Evolutionary conservation across 345 rosid genomes (phyloP), one percentile per base, ranked within the genome.

Genomic region (Lepidium aucheri): DNA sequence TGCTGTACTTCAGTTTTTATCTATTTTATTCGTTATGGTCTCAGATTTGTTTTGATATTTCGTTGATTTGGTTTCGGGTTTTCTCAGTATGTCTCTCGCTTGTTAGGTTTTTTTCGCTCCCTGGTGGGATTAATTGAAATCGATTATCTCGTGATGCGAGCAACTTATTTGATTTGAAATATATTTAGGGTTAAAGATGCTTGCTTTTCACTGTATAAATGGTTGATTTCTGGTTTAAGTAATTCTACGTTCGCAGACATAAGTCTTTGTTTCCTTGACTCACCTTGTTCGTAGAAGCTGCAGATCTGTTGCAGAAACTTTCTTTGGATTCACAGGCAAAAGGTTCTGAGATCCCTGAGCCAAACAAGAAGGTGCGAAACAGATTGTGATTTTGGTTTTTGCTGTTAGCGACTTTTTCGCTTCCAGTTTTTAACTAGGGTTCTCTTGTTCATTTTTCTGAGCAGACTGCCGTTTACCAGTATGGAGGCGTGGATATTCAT

Each of bases 281-380:
- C 62, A 40, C 18, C 7, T 22, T 63, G 66, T 65, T 63, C 28
- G 26, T 54, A 88, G 97, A 91, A 81, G 63, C 97, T 71, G 72
- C 97, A 52, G 91, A 85, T 64, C 78, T 91, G 80, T 72, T 91
- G 80, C 91, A 88, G 86, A 88, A 82, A 22, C 83, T 91, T 22
- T 60, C 94, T 2, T 35, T 88, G 69, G 96, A 86, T 44, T 70
- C 94, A 7, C 89, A 82, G 76, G 53, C 84, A 1, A 88, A 91
- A 71, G 54, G 82, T 34, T 53, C 84, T 32, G 96, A 88, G 61
- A 78, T 86, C 38, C 82, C 97, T 13, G 91, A 88, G 75, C 87
- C 86, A 1, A 81, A 79, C 45, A 91, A 88, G 70, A 88, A 86
- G 88, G 96, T 88, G 13, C 9, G n/a, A 13, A 39, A 1, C 45